Conservation (phyloP, 2,329 filamentous ascomycete genomes). For the Xylariales sp. region DNA sequence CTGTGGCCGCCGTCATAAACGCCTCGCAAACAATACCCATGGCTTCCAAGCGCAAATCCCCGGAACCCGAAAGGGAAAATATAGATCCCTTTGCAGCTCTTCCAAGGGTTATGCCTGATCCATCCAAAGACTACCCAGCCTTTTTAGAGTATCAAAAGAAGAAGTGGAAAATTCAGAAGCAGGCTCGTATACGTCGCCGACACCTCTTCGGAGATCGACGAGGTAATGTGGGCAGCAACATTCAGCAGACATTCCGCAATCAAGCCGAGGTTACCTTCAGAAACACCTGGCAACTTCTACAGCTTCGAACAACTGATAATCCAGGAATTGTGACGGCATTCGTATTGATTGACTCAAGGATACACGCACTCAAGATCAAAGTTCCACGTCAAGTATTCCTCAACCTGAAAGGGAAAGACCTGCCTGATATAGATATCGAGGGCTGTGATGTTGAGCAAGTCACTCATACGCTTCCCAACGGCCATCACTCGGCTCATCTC, state of each 20-base stretch:
- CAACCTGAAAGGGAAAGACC: conserved; percentile 86
- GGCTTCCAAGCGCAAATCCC: conserved; percentile 77
- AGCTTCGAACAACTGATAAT: conserved; percentile 83
- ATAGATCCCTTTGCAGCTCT: conserved; percentile 84
- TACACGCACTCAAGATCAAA: conserved; percentile 87
- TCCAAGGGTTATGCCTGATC: conserved; percentile 84
- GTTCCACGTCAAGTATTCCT: conserved; percentile 91
- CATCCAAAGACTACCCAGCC: conserved; percentile 85
- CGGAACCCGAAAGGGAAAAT: conserved; percentile 71
- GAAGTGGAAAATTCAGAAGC: conserved; percentile 98
- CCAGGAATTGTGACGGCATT: conserved; percentile 90
- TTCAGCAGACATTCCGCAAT: conserved; percentile 82
- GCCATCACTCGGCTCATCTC: conserved; percentile 90
- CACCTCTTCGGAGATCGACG: conserved; percentile 93
- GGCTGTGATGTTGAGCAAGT: conserved; percentile 93
- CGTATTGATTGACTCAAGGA: conserved; percentile 91
- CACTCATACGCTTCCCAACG: conserved; percentile 92
- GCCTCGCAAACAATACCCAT: conserved; percentile 66
- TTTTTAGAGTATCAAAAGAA: conserved; percentile 96
- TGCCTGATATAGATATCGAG: conserved; percentile 88
- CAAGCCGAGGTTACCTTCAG: conserved; percentile 91
- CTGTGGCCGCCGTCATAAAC: conserved; percentile 63
- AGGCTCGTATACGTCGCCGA: conserved; percentile 83
- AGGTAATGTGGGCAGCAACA: conserved; percentile 71
- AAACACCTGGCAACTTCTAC: conserved; percentile 94